Conservation (phyloP, 768 basidiomycete species). For the Psilocybe sp. region DNA sequence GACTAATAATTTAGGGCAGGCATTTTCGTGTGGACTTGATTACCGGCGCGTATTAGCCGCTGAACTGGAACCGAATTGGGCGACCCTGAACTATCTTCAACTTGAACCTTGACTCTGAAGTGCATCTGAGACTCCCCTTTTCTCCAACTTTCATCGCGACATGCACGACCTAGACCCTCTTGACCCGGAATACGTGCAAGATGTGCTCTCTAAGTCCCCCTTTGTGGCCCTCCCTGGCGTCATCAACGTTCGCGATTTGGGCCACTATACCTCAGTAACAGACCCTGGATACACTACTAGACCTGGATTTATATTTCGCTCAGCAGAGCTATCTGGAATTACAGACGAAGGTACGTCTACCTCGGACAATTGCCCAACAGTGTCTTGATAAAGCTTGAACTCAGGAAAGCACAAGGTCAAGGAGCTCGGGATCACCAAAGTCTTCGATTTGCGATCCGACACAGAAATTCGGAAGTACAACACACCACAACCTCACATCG, state of each 20-base stretch:
- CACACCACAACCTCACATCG: constrained; percentile 58
- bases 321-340: constrained; percentile 70
- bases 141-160: constrained; percentile 11
- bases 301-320: constrained; percentile 58
- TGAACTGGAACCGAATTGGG: constrained; percentile 7
- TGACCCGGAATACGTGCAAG: constrained; percentile 62
- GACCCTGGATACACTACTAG: constrained; percentile 51
- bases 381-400: background rate
- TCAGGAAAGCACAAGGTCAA: constrained; percentile 57
- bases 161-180: constrained; percentile 60
- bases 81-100: background rate
- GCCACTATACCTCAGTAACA: constrained; percentile 50
- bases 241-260: constrained; percentile 73
- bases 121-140: background rate
- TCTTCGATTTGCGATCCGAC: constrained; percentile 80
- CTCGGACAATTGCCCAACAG: background rate
- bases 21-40: constrained; percentile 32
- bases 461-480: constrained; percentile 77
- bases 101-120: background rate
- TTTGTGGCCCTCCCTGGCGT: constrained; percentile 74
- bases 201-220: constrained; percentile 64
- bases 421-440: constrained; percentile 59
- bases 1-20: constrained; percentile 33
- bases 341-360: constrained; percentile 58
- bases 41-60: constrained; percentile 13